Evolutionary conservation across 2,329 filamentous ascomycete species (phyloP).

Genomic region (Ophiostoma tasmaniense): DNA sequence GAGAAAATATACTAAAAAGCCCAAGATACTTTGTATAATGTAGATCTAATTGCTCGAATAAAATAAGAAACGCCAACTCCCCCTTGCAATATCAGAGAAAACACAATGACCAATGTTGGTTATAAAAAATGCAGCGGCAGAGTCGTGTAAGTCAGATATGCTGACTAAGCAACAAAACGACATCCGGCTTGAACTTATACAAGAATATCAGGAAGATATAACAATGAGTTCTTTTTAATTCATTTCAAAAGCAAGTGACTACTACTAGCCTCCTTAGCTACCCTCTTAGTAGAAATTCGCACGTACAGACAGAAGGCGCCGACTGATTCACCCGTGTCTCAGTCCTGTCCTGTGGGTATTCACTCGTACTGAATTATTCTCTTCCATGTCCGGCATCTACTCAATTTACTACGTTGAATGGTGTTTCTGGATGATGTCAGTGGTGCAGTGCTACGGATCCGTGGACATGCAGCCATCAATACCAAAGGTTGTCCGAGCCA

Average conservation of each 20-base stretch:
- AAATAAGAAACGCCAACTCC: too few relatives aligned
- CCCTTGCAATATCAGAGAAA: too few relatives aligned
- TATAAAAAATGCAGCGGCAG: too few relatives aligned
- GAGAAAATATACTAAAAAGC: background rate
- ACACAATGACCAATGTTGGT: too few relatives aligned
- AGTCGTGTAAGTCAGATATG: too few relatives aligned
- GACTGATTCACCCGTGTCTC: background rate
- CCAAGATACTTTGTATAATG: background rate
- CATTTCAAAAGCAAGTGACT: too few relatives aligned
- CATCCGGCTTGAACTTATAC: too few relatives aligned
- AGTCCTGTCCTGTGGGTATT: background rate
- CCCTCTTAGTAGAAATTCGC: background rate
- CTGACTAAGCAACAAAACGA: too few relatives aligned
- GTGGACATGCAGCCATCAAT: background rate
- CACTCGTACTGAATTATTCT: background rate
- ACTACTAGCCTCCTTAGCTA: background rate
- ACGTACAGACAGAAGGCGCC: background rate
- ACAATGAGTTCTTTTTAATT: too few relatives aligned
- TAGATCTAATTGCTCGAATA: too few relatives aligned
- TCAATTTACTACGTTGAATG: background rate
- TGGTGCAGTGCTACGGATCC: background rate
- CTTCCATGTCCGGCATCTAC: background rate
- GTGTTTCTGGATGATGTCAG: background rate
- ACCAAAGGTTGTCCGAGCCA: background rate
- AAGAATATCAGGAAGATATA: too few relatives aligned